Base-by-base conservation (phyloP, 305 asterid species). In the Striga hermonthica region DNA sequence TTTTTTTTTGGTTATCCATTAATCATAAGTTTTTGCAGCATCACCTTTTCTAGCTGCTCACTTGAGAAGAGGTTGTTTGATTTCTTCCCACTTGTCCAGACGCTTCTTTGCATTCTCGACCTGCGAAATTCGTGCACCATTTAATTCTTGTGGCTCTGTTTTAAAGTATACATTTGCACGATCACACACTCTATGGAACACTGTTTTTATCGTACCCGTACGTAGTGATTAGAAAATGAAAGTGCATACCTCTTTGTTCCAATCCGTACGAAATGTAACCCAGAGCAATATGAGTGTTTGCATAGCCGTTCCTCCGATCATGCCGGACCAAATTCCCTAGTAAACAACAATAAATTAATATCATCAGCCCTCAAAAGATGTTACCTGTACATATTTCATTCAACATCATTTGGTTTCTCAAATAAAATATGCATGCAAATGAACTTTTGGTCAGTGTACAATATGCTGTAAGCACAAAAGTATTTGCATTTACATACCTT, bases 291-390 rank as follows among this genome's bases (percentile, higher is more conserved):
- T 88, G 10, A 86, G 14, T 2, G 96, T 91, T 65, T 88, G 96
- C 96, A 88, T 79, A 70, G 82, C 40, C 9, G 96, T 91, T 43
- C 98, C 98, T 43, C 91, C 96, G 1, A 91, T 83, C 95, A 91
- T 86, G n/a, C 98, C 98, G 0, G 80, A 62, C 98, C 96, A 91
- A 64, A 91, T 79, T 6, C 98, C 98, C 96, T 91, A 57, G 1
- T 6, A 5, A 49, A 12, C 16, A 49, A 49, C 52, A 11, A 9
- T 45, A n/a, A 45, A 4, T 11, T 45, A 22, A 22, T 22, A 22
- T 22, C 31, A 22, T 22, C 31, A 22, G 31, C 31, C 31, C 31
- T 22, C 31, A 22, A 22, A 22, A 22, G 31, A 22, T 22, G 31
- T 45, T 45, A 43, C 10, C 12, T 4, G 12, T 0, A 1, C 8